Base-by-base conservation (phyloP, 192 early-diverging fungal species). In the Fimicolochytrium jonesii region DNA sequence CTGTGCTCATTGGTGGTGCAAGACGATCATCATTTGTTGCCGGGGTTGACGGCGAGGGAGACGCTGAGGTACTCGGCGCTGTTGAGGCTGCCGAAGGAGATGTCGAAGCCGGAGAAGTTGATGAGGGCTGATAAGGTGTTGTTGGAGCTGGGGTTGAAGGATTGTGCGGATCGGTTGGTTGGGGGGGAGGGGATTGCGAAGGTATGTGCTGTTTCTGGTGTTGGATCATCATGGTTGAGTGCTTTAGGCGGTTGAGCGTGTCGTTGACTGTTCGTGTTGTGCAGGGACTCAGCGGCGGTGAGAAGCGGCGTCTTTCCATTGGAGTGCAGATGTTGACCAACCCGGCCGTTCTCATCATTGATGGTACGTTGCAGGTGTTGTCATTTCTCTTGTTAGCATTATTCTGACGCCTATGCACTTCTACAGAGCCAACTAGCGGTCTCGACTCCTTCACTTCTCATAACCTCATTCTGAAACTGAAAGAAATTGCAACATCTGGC, bases 261-360 rank as follows among this genome's bases (percentile, higher is more conserved):
- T 7, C 64, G 80, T 39, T 72, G 64, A 29, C 69, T 68, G n/a
- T n/a, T n/a, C n/a, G n/a, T n/a, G n/a, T n/a, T n/a, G 22, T 37
- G 17, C 57, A 78, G 36, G 86, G 86, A 22, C 77, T 88, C 34
- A 84, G 81, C 7, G 86, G 86, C 35, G 86, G 86, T 18, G 78
- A 88, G 49, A 68, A 85, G 34, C 84, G 87, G 54, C 69, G 86
- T 10, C 76, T 87, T 46, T 78, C 78, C 3, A 92, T 95, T 64
- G 93, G 84, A 49, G 73, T 91, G 18, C 90, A 93, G 70, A 75
- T 95, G 48, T 86, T 91, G 23, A 84, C 88, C 25, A 85, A 87
- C 58, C 92, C 92, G 17, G 86, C 86, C 77, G 87, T 75, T 86
- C 88, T 96, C 31, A 90, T 96, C 76, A 77, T 94, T 56, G 93